Conservation (phyloP, 2,329 filamentous ascomycete species). For the Penicillium decumbens region DNA sequence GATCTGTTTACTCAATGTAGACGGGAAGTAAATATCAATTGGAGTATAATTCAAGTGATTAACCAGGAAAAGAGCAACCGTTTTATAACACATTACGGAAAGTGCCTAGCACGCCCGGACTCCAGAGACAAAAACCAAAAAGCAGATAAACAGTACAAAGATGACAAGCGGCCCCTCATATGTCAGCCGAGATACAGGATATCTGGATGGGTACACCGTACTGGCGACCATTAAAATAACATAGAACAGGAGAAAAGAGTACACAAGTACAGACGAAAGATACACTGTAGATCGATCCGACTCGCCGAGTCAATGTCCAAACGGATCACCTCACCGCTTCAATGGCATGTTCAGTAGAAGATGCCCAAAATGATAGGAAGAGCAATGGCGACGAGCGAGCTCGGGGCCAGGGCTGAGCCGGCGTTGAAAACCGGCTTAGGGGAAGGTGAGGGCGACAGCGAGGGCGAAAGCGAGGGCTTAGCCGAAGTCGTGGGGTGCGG, state of each 20-base stretch:
- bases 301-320: neutral
- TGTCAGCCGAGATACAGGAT: conserved; percentile 14
- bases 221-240: conserved; percentile 6
- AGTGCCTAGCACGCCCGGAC: conserved; percentile 18
- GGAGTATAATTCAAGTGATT: neutral
- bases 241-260: conserved; percentile 10
- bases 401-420: conserved; percentile 16
- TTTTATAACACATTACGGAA: conserved; percentile 7
- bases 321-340: conserved; percentile 5
- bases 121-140: conserved; percentile 11
- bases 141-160: conserved; percentile 4
- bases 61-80: neutral
- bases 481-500: conserved; percentile 11
- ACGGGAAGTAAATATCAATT: conserved; percentile 5
- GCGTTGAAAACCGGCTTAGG: conserved; percentile 18
- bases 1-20: neutral
- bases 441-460: neutral
- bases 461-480: neutral
- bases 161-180: conserved; percentile 16
- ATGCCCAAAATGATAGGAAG: conserved; percentile 18
- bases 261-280: neutral
- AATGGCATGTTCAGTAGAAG: conserved; percentile 13
- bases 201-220: conserved; percentile 1
- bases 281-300: conserved; percentile 1
- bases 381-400: conserved; percentile 14